Evolutionary conservation across 306 rosid species (phyloP).

Genomic region (Vicia faba): DNA sequence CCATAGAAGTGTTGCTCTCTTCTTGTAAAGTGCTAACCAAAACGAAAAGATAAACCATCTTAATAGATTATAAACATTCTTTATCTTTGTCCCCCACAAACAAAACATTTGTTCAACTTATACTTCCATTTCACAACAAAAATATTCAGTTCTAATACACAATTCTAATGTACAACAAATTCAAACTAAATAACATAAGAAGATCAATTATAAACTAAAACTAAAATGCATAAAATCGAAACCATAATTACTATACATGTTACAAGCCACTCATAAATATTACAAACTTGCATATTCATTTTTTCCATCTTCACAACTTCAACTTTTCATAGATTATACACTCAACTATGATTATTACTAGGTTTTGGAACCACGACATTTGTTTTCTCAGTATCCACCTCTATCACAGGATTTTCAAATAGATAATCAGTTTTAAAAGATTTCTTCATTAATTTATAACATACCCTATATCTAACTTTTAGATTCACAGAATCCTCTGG

Average conservation of each 20-base stretch:
- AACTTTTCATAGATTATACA: neutral
- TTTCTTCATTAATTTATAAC: neutral
- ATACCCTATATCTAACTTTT: neutral
- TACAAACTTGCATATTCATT: neutral
- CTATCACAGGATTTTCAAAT: neutral
- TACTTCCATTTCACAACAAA: too few relatives aligned
- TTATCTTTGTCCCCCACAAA: too few relatives aligned
- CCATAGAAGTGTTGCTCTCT: too few relatives aligned
- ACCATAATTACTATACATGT: neutral
- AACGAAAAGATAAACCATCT: too few relatives aligned
- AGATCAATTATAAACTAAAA: too few relatives aligned
- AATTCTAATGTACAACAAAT: neutral
- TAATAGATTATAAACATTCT: too few relatives aligned
- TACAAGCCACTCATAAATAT: neutral
- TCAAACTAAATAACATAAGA: too few relatives aligned
- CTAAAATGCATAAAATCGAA: too few relatives aligned
- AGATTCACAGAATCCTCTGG: neutral
- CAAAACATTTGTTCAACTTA: too few relatives aligned
- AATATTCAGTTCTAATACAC: too few relatives aligned
- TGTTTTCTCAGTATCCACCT: neutral
- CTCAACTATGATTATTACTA: neutral
- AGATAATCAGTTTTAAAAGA: neutral
- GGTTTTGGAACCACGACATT: neutral
- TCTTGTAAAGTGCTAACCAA: too few relatives aligned
- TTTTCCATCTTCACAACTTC: neutral